Conservation (phyloP, 495 filamentous ascomycete species). For the Extremus antarcticus region DNA sequence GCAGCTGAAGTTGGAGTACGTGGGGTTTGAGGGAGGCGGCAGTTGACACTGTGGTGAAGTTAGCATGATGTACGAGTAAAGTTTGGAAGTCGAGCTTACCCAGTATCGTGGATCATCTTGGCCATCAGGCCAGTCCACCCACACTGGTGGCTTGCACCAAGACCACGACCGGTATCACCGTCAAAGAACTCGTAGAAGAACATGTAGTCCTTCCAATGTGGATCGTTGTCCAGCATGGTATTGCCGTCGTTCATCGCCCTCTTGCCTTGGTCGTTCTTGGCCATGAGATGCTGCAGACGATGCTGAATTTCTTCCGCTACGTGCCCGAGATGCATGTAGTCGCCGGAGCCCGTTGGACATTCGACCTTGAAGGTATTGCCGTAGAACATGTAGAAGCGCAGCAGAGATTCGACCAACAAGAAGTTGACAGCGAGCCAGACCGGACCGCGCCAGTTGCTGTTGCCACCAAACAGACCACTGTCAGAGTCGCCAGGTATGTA, state of each 20-base stretch:
- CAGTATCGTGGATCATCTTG: conserved; percentile 93
- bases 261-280: conserved; percentile 68
- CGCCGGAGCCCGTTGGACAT: conserved; percentile 86
- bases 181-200: conserved; percentile 99
- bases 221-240: conserved; percentile 77
- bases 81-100: conserved; percentile 41
- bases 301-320: conserved; percentile 97
- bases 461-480: conserved; percentile 85
- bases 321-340: conserved; percentile 90
- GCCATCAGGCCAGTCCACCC: conserved; percentile 97
- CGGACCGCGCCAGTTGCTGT: conserved; percentile 92
- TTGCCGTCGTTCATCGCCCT: conserved; percentile 75
- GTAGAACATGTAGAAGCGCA: conserved; percentile 92
- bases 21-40: conserved; percentile 85
- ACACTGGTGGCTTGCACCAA: conserved; percentile 90
- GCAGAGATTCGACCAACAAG: conserved; percentile 80
- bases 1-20: conserved; percentile 73
- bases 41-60: conserved; percentile 53
- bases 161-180: conserved; percentile 75
- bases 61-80: background rate
- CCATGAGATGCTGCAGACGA: conserved; percentile 83
- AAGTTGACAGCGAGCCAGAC: conserved; percentile 97
- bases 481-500: conserved; percentile 93
- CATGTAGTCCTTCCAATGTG: conserved; percentile 83
- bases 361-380: conserved; percentile 79